A percentile compares a stretch with the other conserved stretches of the same genome.
These are phyloP conservation scores for Trichosporon sp. DNA, from an alignment of 1,284 basidiomycete species.

Conservation along the genomic window DNA sequence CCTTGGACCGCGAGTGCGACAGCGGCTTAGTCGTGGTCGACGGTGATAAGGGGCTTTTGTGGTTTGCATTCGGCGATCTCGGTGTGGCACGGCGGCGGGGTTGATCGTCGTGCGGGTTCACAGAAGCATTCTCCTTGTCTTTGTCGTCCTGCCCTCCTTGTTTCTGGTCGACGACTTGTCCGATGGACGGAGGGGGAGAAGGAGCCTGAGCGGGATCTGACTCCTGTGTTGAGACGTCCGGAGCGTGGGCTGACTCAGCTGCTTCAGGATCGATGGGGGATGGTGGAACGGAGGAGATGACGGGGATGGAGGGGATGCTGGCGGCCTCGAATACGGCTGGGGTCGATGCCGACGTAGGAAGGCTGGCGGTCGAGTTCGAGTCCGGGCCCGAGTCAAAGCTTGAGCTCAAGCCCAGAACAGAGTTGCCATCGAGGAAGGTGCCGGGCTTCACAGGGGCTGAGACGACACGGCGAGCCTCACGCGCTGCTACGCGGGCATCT, in stretches of 20 bases:
- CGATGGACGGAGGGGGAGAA: not conserved
- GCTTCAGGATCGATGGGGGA: not conserved
- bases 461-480: constrained; percentile 27
- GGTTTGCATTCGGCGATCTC: not conserved
- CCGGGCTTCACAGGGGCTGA: not conserved
- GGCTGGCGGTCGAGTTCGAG: not conserved
- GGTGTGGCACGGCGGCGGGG: not conserved
- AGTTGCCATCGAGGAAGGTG: not conserved
- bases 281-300: not conserved
- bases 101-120: not conserved
- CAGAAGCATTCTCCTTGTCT: not conserved
- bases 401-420: constrained; percentile 4
- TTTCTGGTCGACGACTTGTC: not conserved
- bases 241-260: not conserved
- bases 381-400: constrained; percentile 2
- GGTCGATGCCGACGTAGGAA: not conserved
- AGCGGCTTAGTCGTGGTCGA: not conserved
- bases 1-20: not conserved
- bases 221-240: not conserved
- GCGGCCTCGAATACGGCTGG: not conserved
- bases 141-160: not conserved
- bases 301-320: not conserved
- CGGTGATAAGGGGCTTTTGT: not conserved
- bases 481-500: constrained; percentile 26
- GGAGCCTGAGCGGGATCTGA: constrained; percentile 1